Conservation (phyloP, 306 rosid species). For the Urtica urens region DNA sequence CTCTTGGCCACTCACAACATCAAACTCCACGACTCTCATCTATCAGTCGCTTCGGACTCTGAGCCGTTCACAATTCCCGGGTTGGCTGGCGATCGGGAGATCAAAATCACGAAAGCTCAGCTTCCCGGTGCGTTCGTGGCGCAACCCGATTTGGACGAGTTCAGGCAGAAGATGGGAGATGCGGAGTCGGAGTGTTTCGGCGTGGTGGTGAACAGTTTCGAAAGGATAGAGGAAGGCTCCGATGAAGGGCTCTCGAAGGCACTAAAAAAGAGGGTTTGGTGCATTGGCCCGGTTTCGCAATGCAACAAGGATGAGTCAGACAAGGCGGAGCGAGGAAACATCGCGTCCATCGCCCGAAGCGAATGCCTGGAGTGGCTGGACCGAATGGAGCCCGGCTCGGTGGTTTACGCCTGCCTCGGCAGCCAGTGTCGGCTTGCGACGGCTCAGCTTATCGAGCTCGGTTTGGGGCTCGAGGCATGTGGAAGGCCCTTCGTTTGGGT, state of each 20-base stretch:
- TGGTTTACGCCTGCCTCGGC: slow-evolving; percentile 65
- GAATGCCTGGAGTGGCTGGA: slow-evolving; percentile 57
- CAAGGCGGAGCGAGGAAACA: slow-evolving; percentile 61
- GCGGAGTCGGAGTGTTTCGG: slow-evolving; percentile 49
- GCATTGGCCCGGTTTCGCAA: slow-evolving; percentile 62
- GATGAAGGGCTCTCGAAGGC: slow-evolving; percentile 27
- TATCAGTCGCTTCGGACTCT: slow-evolving; percentile 22
- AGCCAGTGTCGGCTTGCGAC: slow-evolving; percentile 57
- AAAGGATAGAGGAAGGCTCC: slow-evolving; percentile 45
- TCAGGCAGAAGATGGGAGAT: slow-evolving; percentile 44
- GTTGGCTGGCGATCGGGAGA: slow-evolving; percentile 17
- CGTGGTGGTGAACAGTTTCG: slow-evolving; percentile 56
- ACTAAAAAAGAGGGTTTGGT: slow-evolving; percentile 40
- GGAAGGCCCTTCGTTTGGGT: slow-evolving; percentile 67
- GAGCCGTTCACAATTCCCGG: slow-evolving; percentile 54
- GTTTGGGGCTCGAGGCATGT: slow-evolving; percentile 54
- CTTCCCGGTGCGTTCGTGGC: slow-evolving; percentile 52
- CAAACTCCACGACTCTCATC: slow-evolving; percentile 28
- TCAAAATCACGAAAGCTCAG: slow-evolving; percentile 48
- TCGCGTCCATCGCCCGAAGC: slow-evolving; percentile 35
- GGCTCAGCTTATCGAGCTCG: slow-evolving; percentile 53
- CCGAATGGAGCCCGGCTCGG: slow-evolving; percentile 42
- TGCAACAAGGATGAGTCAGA: slow-evolving; percentile 44
- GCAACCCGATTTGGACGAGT: slow-evolving; percentile 46
- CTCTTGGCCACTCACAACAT: slow-evolving; percentile 43